Conservation (phyloP, 176 grass and related monocot genomes). For the Olyra latifolia region DNA sequence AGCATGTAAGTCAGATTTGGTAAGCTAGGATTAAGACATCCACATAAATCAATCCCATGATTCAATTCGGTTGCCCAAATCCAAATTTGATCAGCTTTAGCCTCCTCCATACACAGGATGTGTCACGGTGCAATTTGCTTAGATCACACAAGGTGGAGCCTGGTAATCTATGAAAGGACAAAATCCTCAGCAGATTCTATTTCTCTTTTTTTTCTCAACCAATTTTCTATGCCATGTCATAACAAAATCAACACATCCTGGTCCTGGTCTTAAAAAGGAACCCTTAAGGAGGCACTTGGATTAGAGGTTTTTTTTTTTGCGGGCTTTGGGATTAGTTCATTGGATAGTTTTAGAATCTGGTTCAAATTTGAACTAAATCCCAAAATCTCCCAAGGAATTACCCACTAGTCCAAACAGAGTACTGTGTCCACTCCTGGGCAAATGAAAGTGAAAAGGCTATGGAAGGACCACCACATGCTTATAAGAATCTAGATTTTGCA, state of each 20-base stretch:
- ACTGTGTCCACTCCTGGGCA: background rate
- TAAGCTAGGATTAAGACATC: background rate
- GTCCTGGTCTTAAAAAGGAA: background rate
- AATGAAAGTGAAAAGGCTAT: background rate
- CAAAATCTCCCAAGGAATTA: no score
- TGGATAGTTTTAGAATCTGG: no score
- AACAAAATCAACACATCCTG: background rate
- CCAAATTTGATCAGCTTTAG: constrained; percentile 13
- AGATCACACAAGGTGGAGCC: background rate
- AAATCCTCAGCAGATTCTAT: background rate
- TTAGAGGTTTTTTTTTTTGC: no score
- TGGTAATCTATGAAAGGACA: background rate
- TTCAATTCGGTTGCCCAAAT: background rate
- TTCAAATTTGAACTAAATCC: no score
- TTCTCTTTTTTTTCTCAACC: background rate
- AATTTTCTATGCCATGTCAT: background rate
- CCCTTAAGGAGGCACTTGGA: background rate
- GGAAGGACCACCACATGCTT: constrained; percentile 22
- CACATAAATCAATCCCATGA: background rate
- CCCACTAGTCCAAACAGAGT: no score
- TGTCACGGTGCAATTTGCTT: background rate
- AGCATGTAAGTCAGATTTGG: background rate
- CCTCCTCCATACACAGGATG: background rate
- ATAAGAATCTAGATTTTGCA: constrained; percentile 36
- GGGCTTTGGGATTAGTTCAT: no score